Percentiles rank a stretch among this genome's conserved stretches.
Evolutionary conservation across 306 rosid species (phyloP).

Genomic region (Casuarina cunninghamiana): DNA sequence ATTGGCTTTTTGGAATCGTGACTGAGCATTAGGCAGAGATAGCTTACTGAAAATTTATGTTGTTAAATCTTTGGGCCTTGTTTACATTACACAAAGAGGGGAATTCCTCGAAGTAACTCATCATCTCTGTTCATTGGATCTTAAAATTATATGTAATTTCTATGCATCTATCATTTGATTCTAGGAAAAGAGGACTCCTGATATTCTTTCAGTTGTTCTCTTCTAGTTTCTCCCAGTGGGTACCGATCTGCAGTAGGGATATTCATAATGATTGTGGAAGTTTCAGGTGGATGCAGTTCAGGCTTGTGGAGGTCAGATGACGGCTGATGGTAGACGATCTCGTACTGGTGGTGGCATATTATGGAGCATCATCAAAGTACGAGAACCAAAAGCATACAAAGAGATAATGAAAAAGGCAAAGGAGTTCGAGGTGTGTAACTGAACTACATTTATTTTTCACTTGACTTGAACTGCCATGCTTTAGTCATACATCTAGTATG

Average conservation of each 20-base stretch:
- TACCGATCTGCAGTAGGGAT: constrained; percentile 6
- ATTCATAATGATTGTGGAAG: constrained; percentile 25
- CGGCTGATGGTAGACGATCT: constrained; percentile 67
- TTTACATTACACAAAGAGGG: background rate
- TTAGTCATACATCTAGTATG: background rate
- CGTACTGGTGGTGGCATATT: constrained; percentile 86
- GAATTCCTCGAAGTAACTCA: background rate
- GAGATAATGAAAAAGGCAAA: constrained; percentile 82
- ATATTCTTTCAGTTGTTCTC: constrained; percentile 14
- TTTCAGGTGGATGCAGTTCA: constrained; percentile 82
- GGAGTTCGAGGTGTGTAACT: constrained; percentile 75
- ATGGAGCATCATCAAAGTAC: constrained; percentile 66
- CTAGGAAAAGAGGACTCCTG: background rate
- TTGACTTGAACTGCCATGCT: background rate
- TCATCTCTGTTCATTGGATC: constrained; percentile 2
- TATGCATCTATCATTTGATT: constrained; percentile 4
- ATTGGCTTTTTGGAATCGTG: constrained; percentile 4
- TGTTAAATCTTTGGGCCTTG: background rate
- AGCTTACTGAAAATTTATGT: constrained; percentile 22
- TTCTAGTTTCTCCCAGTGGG: constrained; percentile 2
- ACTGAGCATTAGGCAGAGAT: constrained; percentile 15
- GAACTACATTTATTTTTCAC: constrained; percentile 6
- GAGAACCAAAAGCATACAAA: constrained; percentile 80
- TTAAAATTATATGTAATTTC: constrained; percentile 8
- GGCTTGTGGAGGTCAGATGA: constrained; percentile 88